Evolutionary conservation across 352 stramenopile species (phyloP).

Genomic region (Aphanomyces stellatus): DNA sequence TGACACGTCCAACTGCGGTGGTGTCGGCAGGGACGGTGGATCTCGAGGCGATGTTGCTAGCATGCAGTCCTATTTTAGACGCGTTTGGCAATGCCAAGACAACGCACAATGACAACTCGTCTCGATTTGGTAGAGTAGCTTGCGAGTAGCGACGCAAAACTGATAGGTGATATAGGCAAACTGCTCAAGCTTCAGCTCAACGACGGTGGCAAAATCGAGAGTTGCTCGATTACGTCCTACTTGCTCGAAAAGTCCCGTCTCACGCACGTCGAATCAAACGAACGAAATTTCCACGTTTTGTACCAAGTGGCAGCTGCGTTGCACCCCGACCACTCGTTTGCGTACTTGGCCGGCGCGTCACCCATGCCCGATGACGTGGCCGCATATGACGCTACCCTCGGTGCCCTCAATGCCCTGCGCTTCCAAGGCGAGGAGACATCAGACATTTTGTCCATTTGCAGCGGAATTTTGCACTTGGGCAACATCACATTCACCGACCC

Average conservation of each 20-base stretch:
- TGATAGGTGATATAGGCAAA: constrained; percentile 3
- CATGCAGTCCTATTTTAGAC: constrained; percentile 63
- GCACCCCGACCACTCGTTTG: not conserved
- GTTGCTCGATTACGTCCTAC: constrained; percentile 80
- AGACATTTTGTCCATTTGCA: constrained; percentile 32
- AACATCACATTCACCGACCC: constrained; percentile 52
- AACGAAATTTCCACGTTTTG: constrained; percentile 82
- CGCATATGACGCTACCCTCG: not conserved
- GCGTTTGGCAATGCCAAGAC: constrained; percentile 71
- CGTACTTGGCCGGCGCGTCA: not conserved
- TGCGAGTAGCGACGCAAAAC: constrained; percentile 7
- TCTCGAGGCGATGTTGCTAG: constrained; percentile 23
- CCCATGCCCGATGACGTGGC: not conserved
- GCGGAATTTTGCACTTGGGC: constrained; percentile 71
- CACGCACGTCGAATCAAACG: constrained; percentile 51
- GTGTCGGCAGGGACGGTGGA: constrained; percentile 51
- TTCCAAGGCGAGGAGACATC: constrained; percentile 17
- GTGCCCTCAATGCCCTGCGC: not conserved
- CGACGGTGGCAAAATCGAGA: constrained; percentile 45
- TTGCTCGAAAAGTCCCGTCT: constrained; percentile 91
- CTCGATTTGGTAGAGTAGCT: constrained; percentile 48
- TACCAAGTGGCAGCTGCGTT: constrained; percentile 36
- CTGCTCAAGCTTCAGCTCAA: constrained; percentile 54
- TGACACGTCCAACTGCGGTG: constrained; percentile 53
- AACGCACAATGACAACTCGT: constrained; percentile 41